Evolutionary conservation across 2,329 filamentous ascomycete species (phyloP).

Genomic region (Paracamarosporium sp.): DNA sequence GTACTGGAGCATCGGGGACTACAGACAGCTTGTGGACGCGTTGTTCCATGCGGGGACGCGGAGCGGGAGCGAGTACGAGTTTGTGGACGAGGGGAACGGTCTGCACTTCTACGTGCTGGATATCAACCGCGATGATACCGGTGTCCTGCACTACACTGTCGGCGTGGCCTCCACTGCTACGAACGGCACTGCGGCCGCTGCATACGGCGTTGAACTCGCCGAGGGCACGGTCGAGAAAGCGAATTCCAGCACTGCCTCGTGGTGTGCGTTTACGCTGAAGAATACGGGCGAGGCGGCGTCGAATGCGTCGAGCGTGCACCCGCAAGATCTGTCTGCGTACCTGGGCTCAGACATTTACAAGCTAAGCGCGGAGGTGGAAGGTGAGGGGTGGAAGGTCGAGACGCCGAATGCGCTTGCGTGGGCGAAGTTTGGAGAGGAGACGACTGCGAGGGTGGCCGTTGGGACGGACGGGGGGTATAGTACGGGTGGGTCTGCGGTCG

Average conservation of each 20-base stretch:
- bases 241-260: constrained; percentile 29
- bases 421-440: constrained; percentile 51
- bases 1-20: constrained; percentile 60
- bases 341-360: constrained; percentile 57
- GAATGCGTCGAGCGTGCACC: constrained; percentile 27
- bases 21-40: constrained; percentile 61
- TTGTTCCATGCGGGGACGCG: constrained; percentile 62
- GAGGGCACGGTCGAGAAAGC: constrained; percentile 40
- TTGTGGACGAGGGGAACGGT: constrained; percentile 55
- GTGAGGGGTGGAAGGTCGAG: constrained; percentile 56
- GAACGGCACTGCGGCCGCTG: constrained; percentile 41
- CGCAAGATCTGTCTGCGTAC: constrained; percentile 49
- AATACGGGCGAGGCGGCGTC: constrained; percentile 51
- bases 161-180: constrained; percentile 53
- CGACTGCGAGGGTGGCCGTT: constrained; percentile 53
- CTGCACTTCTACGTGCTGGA: constrained; percentile 60
- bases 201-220: constrained; percentile 47
- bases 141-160: constrained; percentile 58
- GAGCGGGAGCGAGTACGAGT: constrained; percentile 59
- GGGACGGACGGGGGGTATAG: constrained; percentile 28
- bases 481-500: constrained; percentile 26
- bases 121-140: constrained; percentile 49
- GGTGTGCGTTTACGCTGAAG: constrained; percentile 56
- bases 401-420: constrained; percentile 49
- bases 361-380: constrained; percentile 53